These are phyloP conservation scores for Rosa hybrid DNA, from an alignment of 331 rosid species.

Conservation along the genomic window DNA sequence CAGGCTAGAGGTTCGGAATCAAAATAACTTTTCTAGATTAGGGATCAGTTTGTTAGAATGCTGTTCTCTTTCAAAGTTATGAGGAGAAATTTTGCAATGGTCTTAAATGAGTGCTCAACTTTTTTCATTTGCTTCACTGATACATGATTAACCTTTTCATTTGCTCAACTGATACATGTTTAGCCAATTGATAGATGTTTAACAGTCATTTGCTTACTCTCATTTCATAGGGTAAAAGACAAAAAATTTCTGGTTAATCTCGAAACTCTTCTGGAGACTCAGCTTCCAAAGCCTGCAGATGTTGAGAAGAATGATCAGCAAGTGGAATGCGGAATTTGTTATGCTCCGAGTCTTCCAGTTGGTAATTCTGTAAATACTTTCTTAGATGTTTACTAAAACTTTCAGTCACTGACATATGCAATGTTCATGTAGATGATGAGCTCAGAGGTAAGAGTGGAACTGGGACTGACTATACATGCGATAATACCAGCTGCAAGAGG, in stretches of 20 bases:
- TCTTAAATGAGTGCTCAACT: not conserved
- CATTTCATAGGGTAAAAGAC: slow-evolving; percentile 24
- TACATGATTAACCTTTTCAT: not conserved
- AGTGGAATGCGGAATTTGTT: slow-evolving; percentile 50
- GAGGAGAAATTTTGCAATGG: not conserved
- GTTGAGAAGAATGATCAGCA: slow-evolving; percentile 29
- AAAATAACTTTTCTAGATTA: not conserved
- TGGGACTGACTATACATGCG: slow-evolving; percentile 39
- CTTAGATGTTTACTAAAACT: not conserved
- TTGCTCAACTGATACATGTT: not conserved
- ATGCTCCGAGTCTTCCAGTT: slow-evolving; percentile 43
- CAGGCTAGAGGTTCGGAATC: not conserved
- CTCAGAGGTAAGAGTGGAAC: slow-evolving; percentile 41
- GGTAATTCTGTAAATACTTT: slow-evolving; percentile 24
- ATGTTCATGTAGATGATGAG: slow-evolving; percentile 36
- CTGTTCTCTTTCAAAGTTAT: not conserved
- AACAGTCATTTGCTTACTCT: not conserved
- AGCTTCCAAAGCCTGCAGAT: slow-evolving; percentile 33
- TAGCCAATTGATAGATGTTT: not conserved
- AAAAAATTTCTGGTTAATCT: slow-evolving; percentile 35
- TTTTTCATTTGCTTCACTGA: not conserved
- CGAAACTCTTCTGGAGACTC: slow-evolving; percentile 28
- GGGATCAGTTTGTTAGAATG: not conserved
- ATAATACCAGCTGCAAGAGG: slow-evolving; percentile 30
- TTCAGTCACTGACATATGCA: slow-evolving; percentile 15